Percentiles rank a stretch among this genome's conserved stretches.
Evolutionary conservation across 176 grass and related monocot species (phyloP).

Genomic region (Eragrostis curvula): DNA sequence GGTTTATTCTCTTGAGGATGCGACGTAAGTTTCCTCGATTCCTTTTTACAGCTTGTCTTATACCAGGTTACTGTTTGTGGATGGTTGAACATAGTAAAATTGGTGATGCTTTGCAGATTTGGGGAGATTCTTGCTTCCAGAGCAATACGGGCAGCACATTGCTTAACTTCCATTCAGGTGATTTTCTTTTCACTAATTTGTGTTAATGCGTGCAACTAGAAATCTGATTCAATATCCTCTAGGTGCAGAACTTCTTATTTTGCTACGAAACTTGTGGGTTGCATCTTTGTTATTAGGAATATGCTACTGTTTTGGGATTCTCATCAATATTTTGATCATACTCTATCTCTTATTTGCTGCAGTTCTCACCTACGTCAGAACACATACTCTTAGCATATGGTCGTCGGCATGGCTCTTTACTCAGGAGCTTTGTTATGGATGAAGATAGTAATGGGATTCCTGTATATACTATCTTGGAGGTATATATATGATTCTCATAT

Average conservation of each 20-base stretch:
- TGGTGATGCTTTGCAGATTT: constrained; percentile 62
- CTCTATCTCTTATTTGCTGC: constrained; percentile 41
- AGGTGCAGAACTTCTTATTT: not conserved
- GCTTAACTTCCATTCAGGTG: constrained; percentile 99
- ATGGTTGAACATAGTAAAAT: not conserved
- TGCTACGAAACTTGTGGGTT: not conserved
- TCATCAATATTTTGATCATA: constrained; percentile 29
- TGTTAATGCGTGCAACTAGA: not conserved
- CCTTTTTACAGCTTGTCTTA: constrained; percentile 23
- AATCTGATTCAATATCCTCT: not conserved
- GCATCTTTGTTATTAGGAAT: not conserved
- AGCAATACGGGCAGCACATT: constrained; percentile 96
- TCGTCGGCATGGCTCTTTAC: constrained; percentile 87
- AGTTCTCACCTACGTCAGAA: constrained; percentile 98
- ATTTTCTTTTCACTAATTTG: constrained; percentile 30
- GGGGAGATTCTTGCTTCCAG: constrained; percentile 81
- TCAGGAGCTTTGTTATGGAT: constrained; percentile 90
- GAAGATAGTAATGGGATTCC: constrained; percentile 82
- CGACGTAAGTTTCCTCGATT: constrained; percentile 57
- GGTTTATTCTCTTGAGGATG: constrained; percentile 95
- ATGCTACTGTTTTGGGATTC: constrained; percentile 13
- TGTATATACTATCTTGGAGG: constrained; percentile 99
- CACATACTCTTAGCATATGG: constrained; percentile 98
- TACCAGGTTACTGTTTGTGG: constrained; percentile 23
- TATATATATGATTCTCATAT: constrained; percentile 30